Evolutionary conservation across 805 yeast species (phyloP).

Genomic region (Zygoascus bituminiphila): DNA sequence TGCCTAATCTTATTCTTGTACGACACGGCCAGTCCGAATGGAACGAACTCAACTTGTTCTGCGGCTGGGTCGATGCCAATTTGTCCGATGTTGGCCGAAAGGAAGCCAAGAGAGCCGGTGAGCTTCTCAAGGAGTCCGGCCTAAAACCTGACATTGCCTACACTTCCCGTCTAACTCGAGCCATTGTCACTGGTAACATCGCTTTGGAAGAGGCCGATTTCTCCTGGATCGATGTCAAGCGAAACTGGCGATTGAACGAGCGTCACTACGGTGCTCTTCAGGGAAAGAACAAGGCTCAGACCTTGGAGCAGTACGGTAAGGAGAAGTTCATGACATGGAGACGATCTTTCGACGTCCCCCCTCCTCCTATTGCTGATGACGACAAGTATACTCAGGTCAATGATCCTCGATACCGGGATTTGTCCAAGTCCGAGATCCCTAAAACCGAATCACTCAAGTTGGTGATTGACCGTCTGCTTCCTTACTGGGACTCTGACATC

Average conservation of each 20-base stretch:
- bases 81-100: constrained; percentile 75
- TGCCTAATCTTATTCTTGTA: constrained; percentile 67
- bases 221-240: constrained; percentile 80
- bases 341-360: constrained; percentile 95
- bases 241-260: constrained; percentile 97
- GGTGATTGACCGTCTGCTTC: constrained; percentile 92
- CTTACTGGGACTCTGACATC: constrained; percentile 93
- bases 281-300: constrained; percentile 96
- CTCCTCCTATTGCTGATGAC: constrained; percentile 74
- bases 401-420: constrained; percentile 75
- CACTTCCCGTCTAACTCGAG: constrained; percentile 89
- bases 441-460: constrained; percentile 89
- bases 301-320: constrained; percentile 77
- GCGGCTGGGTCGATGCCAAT: constrained; percentile 97
- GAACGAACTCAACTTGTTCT: constrained; percentile 96
- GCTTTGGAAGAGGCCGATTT: constrained; percentile 86
- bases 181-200: constrained; percentile 94
- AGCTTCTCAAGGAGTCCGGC: constrained; percentile 77
- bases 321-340: constrained; percentile 96
- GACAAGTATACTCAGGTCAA: constrained; percentile 77
- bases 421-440: constrained; percentile 84
- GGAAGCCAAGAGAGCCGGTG: constrained; percentile 94
- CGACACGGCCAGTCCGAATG: constrained; percentile 99
- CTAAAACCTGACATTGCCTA: constrained; percentile 78
- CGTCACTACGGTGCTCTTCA: constrained; percentile 99